These are phyloP conservation scores for Fusarium sp. DNA, from an alignment of 2,329 filamentous ascomycete species.

Conservation along the genomic window DNA sequence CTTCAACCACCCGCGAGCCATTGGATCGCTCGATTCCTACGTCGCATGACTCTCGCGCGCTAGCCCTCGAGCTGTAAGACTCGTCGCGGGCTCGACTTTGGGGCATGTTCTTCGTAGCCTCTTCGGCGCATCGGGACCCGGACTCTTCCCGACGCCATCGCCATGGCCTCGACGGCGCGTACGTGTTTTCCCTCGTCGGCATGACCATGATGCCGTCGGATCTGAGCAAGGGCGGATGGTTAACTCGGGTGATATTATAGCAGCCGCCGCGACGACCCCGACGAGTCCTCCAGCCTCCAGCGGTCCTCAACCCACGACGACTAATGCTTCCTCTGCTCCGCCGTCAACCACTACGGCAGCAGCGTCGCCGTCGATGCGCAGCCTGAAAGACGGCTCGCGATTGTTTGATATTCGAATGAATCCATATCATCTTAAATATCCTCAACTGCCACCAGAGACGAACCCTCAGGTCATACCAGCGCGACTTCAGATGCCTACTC, in stretches of 20 bases:
- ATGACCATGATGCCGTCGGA: background rate
- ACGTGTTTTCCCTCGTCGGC: constrained; percentile 27
- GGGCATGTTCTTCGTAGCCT: constrained; percentile 29
- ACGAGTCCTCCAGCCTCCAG: constrained; percentile 3
- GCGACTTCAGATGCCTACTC: background rate
- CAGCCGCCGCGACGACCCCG: constrained; percentile 19
- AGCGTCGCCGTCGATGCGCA: constrained; percentile 5
- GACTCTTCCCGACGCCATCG: constrained; percentile 42
- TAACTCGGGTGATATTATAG: constrained; percentile 29
- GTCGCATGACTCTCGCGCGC: constrained; percentile 23
- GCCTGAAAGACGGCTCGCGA: constrained; percentile 17
- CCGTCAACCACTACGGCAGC: constrained; percentile 1
- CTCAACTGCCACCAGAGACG: background rate
- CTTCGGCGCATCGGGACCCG: constrained; percentile 29
- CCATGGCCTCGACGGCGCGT: constrained; percentile 46
- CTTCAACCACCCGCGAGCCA: constrained; percentile 6
- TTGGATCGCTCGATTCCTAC: constrained; percentile 17
- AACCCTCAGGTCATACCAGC: background rate
- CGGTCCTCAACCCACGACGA: background rate
- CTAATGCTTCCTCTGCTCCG: constrained; percentile 13
- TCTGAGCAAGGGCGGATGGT: background rate
- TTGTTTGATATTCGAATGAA: constrained; percentile 26
- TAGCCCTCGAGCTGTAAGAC: background rate
- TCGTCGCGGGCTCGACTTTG: constrained; percentile 13
- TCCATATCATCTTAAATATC: background rate